Evolutionary conservation across 1,284 basidiomycete genomes (phyloP), one percentile per base, ranked within the genome.

Genomic region (Moesziomyces parantarcticus): DNA sequence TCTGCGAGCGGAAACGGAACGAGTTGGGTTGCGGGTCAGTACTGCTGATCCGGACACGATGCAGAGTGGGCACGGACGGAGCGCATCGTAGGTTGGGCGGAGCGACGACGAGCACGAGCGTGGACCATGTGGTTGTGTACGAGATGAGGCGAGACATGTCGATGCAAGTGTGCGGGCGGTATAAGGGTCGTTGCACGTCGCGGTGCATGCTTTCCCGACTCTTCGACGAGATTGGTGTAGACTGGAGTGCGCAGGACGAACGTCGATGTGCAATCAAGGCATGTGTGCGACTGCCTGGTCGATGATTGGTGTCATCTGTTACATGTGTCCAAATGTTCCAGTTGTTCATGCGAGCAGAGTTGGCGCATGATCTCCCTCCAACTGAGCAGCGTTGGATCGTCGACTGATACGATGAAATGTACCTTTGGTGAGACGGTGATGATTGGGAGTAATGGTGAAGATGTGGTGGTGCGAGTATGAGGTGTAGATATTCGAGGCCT

Each of bases 1-100:
- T 71, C 63, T 72, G 69, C 59, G 49, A 14, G 44, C 29, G 41
- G 52, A 46, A 18, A 22, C 29, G 16, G 39, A 45, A 26, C 36
- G 21, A 20, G 51, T 32, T 21, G 32, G 36, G 21, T 4, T 41
- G 51, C 59, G 43, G 50, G 54, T 47, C 25, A 26, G 44, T 23
- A 23, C 18, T 26, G 26, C 5, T 34, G 26, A 25, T 20, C 10
- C 20, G 16, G 40, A 6, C 39, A 22, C 23, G 39, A n/a, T 22
- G 29, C 10, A 3, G n/a, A 20, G 16, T 18, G 23, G n/a, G 3
- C 40, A 41, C 42, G n/a, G 40, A 44, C 29, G 29, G 29, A 32
- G 23, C 50, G 21, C 34, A 14, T 44, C 22, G 34, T 46, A 43
- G 39, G 44, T 45, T 29, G 39, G 42, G 22, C 8, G 29, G 26